Evolutionary conservation across 257 asterid species (phyloP).

Genomic region (Verbascum thapsus): DNA sequence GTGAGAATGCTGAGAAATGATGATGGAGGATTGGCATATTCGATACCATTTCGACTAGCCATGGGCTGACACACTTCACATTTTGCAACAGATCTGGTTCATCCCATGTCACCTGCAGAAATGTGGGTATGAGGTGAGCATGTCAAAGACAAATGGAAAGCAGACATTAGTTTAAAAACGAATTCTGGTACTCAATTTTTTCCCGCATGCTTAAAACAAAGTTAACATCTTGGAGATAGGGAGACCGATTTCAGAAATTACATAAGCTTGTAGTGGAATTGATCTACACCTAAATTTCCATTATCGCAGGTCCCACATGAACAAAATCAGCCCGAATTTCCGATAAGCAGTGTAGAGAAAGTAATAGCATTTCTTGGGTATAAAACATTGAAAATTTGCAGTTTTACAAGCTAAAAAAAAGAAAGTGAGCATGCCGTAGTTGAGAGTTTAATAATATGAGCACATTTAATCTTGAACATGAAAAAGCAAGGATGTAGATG

Average conservation of each 20-base stretch:
- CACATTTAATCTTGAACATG: background rate
- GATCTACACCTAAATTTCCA: background rate
- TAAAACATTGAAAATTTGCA: no score
- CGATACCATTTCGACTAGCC: constrained; percentile 87
- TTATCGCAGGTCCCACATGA: constrained; percentile 7
- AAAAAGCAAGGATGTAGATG: background rate
- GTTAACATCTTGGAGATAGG: no score
- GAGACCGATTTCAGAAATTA: no score
- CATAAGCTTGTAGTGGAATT: background rate
- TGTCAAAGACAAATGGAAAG: constrained; percentile 13
- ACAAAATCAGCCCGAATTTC: constrained; percentile 14
- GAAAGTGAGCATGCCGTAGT: no score
- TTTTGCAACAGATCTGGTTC: constrained; percentile 85
- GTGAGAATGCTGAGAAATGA: constrained; percentile 74
- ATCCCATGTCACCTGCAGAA: constrained; percentile 86
- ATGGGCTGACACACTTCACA: constrained; percentile 91
- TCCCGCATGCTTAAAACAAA: constrained; percentile 1
- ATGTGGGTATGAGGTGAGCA: background rate
- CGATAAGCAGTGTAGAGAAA: no score
- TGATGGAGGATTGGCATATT: constrained; percentile 71
- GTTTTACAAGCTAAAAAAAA: no score
- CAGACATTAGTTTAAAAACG: constrained; percentile 5
- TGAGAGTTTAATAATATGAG: background rate
- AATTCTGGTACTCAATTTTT: background rate
- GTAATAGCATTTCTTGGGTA: no score